Evolutionary conservation across 768 basidiomycete species (phyloP).

Genomic region (Mycena belliarum): DNA sequence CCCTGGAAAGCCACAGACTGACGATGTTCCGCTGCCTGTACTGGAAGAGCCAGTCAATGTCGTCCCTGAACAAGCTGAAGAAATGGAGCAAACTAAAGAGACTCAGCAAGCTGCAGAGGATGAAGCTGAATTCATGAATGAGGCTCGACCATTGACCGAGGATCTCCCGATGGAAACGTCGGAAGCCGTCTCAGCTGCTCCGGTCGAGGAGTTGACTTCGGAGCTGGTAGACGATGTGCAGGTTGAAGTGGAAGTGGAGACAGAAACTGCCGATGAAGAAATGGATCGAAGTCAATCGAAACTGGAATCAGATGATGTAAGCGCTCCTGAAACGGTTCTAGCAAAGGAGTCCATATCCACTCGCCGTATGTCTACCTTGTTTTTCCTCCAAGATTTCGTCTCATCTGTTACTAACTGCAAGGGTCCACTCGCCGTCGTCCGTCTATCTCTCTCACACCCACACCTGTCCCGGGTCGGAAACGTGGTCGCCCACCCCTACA

Average conservation of each 20-base stretch:
- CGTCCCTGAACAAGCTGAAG: not conserved
- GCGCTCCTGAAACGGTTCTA: not conserved
- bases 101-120: not conserved
- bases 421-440: constrained; percentile 45
- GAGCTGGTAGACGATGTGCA: too few relatives aligned
- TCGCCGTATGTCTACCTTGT: constrained; percentile 9
- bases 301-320: constrained; percentile 3
- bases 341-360: constrained; percentile 11
- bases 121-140: not conserved
- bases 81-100: too few relatives aligned
- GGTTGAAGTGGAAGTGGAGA: too few relatives aligned
- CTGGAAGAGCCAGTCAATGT: not conserved
- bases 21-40: constrained; percentile 1
- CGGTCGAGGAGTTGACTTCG: too few relatives aligned
- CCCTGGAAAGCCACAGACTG: not conserved
- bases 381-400: not conserved
- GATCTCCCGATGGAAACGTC: not conserved
- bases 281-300: constrained; percentile 6
- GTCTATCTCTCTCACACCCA: constrained; percentile 30
- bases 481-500: constrained; percentile 26
- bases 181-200: too few relatives aligned
- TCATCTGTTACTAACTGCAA: constrained; percentile 15
- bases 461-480: constrained; percentile 31
- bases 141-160: not conserved
- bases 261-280: not conserved